Base-by-base conservation (phyloP, 768 basidiomycete genomes). In the Harrya chromipes region DNA sequence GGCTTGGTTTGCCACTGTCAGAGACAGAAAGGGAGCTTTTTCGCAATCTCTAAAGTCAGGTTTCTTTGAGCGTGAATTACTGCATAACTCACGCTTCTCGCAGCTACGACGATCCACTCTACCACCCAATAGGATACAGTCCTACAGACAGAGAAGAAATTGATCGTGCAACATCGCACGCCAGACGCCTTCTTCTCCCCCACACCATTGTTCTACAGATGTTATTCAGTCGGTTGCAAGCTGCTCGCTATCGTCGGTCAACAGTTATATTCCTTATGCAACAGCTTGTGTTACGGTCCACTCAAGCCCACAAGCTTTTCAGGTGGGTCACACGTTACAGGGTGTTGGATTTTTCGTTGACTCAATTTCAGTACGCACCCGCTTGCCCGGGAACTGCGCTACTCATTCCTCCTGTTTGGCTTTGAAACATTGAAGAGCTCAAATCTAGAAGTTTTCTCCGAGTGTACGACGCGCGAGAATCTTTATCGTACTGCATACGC, bases 401-500 rank as follows among this genome's bases (percentile, higher is more conserved):
- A 95, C 65, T 86, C 91, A 1, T 84, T 99, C 65, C 74, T 98
- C 16, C 72, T 94, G 4, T 95, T 99, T 63, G 95, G 91, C 0
- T 93, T 98, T 61, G 92, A 97, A 66, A 82, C 90, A 3, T 69
- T 98, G 31, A 88, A 88, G 59, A 92, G 92, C 58, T 94, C 90
- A 11, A 79, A 84, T 54, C 73, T 97, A 55, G 95, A 98, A 64
- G 74, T 82, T 0, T 82, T 82, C 52, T 87, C 90, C 47, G 94
- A 98, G 67, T 77, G 83, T 57, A 61, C 76, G 19, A 70, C 93
- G 27, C 80, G 97, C 36, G 82, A 90, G 56, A 75, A 74, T 43
- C 71, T 99, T 6, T 99, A 93, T 66, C 68, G 71, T 6, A 80
- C 84, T 2, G 93, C 92, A 3, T 90, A 91, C 58, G 80, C 84